These are phyloP conservation scores for Pelagomonas calceolata DNA, from an alignment of 108 stramenopile genomes.

Conservation along the genomic window DNA sequence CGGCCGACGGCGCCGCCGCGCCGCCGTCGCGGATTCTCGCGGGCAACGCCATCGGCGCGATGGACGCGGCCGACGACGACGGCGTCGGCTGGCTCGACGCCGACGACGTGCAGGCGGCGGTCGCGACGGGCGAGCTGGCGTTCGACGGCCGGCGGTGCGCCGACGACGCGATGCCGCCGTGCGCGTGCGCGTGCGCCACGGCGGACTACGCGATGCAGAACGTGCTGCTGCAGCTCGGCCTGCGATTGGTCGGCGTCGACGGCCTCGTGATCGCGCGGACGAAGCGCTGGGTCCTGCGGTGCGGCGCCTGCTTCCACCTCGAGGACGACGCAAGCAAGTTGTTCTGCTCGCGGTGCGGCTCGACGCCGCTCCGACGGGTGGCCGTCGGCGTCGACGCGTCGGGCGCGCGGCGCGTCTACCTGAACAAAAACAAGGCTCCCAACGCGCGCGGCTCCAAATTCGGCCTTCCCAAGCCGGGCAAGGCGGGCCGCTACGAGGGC, in stretches of 20 bases:
- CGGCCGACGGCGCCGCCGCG: too few relatives aligned
- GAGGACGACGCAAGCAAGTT: constrained; percentile 39
- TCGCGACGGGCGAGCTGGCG: not conserved
- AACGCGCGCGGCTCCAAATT: constrained; percentile 83
- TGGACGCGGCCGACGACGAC: not conserved
- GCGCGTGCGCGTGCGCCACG: constrained; percentile 68
- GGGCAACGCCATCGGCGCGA: too few relatives aligned
- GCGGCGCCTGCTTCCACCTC: constrained; percentile 71
- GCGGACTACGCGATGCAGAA: constrained; percentile 99
- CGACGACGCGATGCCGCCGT: too few relatives aligned
- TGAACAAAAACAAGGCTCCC: constrained; percentile 48
- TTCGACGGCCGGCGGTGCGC: too few relatives aligned
- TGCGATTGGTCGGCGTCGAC: constrained; percentile 70
- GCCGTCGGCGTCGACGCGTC: constrained; percentile 76
- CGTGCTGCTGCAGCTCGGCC: constrained; percentile 89
- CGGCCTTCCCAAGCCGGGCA: constrained; percentile 74
- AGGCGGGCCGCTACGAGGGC: constrained; percentile 62
- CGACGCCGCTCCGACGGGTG: constrained; percentile 66
- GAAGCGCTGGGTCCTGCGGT: constrained; percentile 87
- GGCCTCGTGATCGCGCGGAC: constrained; percentile 67
- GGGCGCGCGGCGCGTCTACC: constrained; percentile 69
- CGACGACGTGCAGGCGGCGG: not conserved
- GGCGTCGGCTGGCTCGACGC: not conserved
- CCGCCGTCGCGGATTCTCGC: too few relatives aligned
- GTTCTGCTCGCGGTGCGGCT: constrained; percentile 90